Evolutionary conservation across 2,329 filamentous ascomycete species (phyloP), one percentile per base, ranked within the genome.

Genomic region (Aspergillus terreus): DNA sequence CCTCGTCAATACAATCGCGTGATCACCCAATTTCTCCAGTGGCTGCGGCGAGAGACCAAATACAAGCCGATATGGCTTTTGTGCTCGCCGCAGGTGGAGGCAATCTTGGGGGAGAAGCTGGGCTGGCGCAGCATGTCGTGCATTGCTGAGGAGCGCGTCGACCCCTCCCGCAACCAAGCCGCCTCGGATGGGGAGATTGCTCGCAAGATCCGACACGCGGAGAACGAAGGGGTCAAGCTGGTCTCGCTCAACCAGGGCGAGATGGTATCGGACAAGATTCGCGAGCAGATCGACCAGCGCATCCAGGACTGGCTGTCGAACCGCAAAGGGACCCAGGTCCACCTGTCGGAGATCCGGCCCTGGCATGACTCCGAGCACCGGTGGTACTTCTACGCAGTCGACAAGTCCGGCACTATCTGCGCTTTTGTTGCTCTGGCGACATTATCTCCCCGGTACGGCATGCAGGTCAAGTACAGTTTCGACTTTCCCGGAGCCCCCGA

Each of bases 401-500:
- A 88, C 58, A 79, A 82, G 63, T 81, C 88, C 14, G 88, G 88
- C 56, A 82, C 80, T 53, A 83, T 96, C 51, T 80, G 80, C 40
- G 86, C 87, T 32, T 81, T 96, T 52, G 86, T 92, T n/a, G 85
- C 92, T 7, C 78, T 96, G 62, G 88, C 88, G 48, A 88, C 90
- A 69, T 82, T 96, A 25, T 83, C 87, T 3, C 89, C 90, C 2
- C 78, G 82, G 33, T 83, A 95, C 67, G 92, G 92, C 49, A 95
- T 90, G 84, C 92, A 96, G 76, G 86, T 96, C 67, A 96, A 96
- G 76, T 96, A 94, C 78, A 88, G 88, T n/a, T 83, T 96, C 49
- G 90, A 96, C 71, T 96, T 96, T 78, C 92, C 91, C 0, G 84
- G 83, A 23, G 83, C 91, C 1, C 1, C 88, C 92, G n/a, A 89